Evolutionary conservation across 768 basidiomycete genomes (phyloP).

Genomic region (Boletus insuetus): DNA sequence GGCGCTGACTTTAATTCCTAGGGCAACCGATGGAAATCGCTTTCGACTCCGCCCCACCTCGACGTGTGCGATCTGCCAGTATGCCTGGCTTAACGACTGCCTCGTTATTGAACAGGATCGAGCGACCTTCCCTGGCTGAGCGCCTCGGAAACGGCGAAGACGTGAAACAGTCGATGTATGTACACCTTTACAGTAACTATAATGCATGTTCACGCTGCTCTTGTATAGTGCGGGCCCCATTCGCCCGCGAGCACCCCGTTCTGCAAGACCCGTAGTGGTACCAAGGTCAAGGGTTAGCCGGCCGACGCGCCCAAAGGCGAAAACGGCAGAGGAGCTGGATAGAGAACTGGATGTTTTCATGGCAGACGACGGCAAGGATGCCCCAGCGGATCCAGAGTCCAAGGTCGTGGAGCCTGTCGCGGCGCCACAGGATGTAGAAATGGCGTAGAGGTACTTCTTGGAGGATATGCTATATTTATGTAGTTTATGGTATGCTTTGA

Average conservation of each 20-base stretch:
- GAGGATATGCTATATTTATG: conserved; percentile 14
- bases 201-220: not conserved
- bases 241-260: conserved; percentile 35
- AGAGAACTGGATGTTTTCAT: conserved; percentile 86
- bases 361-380: conserved; percentile 48
- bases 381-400: conserved; percentile 15
- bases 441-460: conserved; percentile 34
- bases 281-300: conserved; percentile 30
- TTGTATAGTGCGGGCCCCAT: conserved; percentile 40
- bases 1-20: conserved; percentile 28
- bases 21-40: conserved; percentile 77
- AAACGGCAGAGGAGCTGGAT: conserved; percentile 83
- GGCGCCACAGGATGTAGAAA: conserved; percentile 49
- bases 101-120: conserved; percentile 71
- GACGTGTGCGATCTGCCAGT: conserved; percentile 46
- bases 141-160: conserved; percentile 54
- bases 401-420: conserved; percentile 12
- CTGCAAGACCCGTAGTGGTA: conserved; percentile 9
- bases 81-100: conserved; percentile 42
- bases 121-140: conserved; percentile 68
- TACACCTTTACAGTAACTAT: not conserved
- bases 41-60: conserved; percentile 51
- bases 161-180: conserved; percentile 16
- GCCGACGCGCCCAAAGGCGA: conserved; percentile 46
- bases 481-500: conserved; percentile 16